Conservation (phyloP, 2,329 filamentous ascomycete genomes). For the Xylariaceae sp. region DNA sequence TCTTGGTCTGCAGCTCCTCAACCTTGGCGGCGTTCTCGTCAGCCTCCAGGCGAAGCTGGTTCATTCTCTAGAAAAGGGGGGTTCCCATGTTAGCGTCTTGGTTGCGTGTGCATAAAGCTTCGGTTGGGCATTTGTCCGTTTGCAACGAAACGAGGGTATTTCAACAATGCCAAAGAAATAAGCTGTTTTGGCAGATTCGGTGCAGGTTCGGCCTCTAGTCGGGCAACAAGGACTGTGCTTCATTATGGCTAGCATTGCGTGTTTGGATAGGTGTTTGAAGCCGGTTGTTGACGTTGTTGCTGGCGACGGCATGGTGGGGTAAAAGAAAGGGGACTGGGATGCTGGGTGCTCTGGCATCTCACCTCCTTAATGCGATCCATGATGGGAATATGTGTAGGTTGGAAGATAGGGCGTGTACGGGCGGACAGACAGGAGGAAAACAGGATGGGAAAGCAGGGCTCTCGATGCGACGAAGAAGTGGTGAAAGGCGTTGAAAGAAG, state of each 20-base stretch:
- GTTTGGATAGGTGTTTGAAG: constrained; percentile 3
- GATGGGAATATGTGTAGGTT: constrained; percentile 32
- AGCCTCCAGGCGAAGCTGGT: constrained; percentile 87
- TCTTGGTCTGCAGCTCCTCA: constrained; percentile 81
- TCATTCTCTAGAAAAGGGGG: constrained; percentile 73
- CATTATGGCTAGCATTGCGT: neutral
- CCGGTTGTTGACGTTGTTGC: constrained; percentile 3
- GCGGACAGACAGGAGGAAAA: constrained; percentile 31
- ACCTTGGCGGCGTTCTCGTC: constrained; percentile 79
- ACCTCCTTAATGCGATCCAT: constrained; percentile 94
- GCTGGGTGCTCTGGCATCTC: constrained; percentile 39
- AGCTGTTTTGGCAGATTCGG: too few relatives aligned
- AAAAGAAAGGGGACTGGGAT: constrained; percentile 22
- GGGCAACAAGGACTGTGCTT: too few relatives aligned
- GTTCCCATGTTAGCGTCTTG: constrained; percentile 6
- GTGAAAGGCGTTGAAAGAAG: constrained; percentile 15
- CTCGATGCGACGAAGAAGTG: constrained; percentile 3
- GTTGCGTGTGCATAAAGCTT: constrained; percentile 1
- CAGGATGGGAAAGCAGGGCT: constrained; percentile 25
- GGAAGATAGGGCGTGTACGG: constrained; percentile 18
- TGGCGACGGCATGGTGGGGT: constrained; percentile 33
- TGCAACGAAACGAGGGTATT: neutral
- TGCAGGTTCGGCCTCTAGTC: too few relatives aligned
- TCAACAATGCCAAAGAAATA: too few relatives aligned
- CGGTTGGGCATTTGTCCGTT: too few relatives aligned